Conservation (phyloP, 2,329 filamentous ascomycete genomes). For the Falciphora oryzae region DNA sequence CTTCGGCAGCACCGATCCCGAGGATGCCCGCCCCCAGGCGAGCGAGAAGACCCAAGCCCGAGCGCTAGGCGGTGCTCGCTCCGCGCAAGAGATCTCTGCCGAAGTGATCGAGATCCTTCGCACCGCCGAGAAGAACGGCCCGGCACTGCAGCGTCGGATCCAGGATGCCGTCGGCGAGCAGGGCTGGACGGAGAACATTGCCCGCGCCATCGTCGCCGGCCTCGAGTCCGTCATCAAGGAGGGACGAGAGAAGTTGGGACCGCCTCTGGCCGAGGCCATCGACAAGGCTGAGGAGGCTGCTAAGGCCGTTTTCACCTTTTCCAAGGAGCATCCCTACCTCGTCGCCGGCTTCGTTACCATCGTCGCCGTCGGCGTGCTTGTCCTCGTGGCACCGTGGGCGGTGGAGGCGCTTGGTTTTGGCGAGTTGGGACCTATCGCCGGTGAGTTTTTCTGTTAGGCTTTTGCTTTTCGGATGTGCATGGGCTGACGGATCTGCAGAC, state of each 20-base stretch:
- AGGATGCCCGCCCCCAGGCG: too few species aligned
- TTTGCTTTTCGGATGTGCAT: not conserved
- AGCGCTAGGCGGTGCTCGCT: not conserved
- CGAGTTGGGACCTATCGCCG: not conserved
- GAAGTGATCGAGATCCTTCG: constrained; percentile 3
- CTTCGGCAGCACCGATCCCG: not conserved
- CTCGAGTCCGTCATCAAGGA: constrained; percentile 4
- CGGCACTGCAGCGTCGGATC: not conserved
- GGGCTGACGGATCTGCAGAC: constrained; percentile 13
- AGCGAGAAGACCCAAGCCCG: not conserved
- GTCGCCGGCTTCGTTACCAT: constrained; percentile 5
- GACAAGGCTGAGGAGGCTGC: constrained; percentile 1
- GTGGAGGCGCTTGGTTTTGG: constrained; percentile 3
- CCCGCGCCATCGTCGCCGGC: not conserved
- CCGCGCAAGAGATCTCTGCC: not conserved
- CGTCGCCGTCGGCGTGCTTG: constrained; percentile 6
- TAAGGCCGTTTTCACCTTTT: not conserved
- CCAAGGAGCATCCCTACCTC: not conserved
- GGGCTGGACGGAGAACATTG: constrained; percentile 6
- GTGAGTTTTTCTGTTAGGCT: not conserved
- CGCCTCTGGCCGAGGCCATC: not conserved
- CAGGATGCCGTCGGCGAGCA: not conserved
- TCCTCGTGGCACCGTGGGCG: constrained; percentile 2
- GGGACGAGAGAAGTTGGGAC: not conserved
- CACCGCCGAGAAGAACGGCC: constrained; percentile 2